Conservation (phyloP, 1,284 basidiomycete genomes). For the Sporisorium scitamineum region DNA sequence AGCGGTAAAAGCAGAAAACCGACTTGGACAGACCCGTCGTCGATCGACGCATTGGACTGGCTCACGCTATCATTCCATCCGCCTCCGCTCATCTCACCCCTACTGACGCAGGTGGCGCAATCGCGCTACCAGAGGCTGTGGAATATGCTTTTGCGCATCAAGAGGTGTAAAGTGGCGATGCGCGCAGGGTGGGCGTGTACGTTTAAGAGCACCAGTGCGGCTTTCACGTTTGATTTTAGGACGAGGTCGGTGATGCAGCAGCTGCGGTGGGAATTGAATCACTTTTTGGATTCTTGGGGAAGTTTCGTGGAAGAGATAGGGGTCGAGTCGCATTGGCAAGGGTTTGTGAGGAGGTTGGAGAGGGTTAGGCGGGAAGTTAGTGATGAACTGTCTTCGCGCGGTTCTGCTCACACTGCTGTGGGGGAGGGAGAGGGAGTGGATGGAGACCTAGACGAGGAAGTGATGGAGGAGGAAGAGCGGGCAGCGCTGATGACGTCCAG, state of each 20-base stretch:
- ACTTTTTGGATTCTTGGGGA: constrained; percentile 36
- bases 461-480: constrained; percentile 32
- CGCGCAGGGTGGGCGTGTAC: constrained; percentile 20
- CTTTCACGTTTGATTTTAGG: constrained; percentile 35
- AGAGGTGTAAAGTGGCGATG: constrained; percentile 51
- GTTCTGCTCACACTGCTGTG: neutral
- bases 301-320: constrained; percentile 40
- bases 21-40: constrained; percentile 43
- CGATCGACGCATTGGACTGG: constrained; percentile 59
- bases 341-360: constrained; percentile 40
- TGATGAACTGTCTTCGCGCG: constrained; percentile 22
- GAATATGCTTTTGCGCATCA: constrained; percentile 54
- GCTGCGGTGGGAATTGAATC: constrained; percentile 31
- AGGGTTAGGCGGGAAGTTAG: constrained; percentile 28
- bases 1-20: constrained; percentile 18
- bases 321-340: constrained; percentile 37
- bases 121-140: constrained; percentile 53
- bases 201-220: constrained; percentile 34
- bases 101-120: constrained; percentile 50
- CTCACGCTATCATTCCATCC: constrained; percentile 57
- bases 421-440: constrained; percentile 8
- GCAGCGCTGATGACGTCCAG: constrained; percentile 28
- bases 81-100: constrained; percentile 55
- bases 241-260: constrained; percentile 31
- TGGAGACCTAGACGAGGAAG: constrained; percentile 38